These are phyloP conservation scores for Fusarium austroafricanum DNA, from an alignment of 2,329 filamentous ascomycete species.

Conservation along the genomic window DNA sequence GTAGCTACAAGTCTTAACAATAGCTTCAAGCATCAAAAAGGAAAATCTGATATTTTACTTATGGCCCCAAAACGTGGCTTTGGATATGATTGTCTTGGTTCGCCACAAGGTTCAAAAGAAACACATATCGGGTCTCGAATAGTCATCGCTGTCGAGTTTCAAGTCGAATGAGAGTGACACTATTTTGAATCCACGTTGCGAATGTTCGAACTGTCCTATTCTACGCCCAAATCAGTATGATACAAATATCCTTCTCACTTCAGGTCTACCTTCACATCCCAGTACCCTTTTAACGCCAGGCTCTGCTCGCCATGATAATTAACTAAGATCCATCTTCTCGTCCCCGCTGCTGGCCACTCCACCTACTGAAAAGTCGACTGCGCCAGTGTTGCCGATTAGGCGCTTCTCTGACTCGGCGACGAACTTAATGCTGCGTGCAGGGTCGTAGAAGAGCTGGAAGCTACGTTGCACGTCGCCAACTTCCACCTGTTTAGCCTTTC, in stretches of 20 bases:
- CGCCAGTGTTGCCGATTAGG: slow-evolving; percentile 88
- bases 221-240: slow-evolving; percentile 47
- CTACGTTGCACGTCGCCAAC: slow-evolving; percentile 93
- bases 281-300: slow-evolving; percentile 48
- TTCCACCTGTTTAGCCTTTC: slow-evolving; percentile 83
- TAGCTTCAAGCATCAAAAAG: neutral
- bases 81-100: neutral
- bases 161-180: slow-evolving; percentile 16
- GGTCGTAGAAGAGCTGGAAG: slow-evolving; percentile 94
- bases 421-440: slow-evolving; percentile 87
- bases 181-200: slow-evolving; percentile 27
- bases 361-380: slow-evolving; percentile 73
- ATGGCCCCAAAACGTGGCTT: neutral
- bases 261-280: slow-evolving; percentile 24
- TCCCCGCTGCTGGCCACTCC: slow-evolving; percentile 51
- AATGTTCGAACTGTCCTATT: slow-evolving; percentile 37
- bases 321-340: slow-evolving; percentile 61
- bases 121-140: neutral
- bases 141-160: neutral
- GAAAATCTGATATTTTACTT: neutral
- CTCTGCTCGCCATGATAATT: slow-evolving; percentile 44
- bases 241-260: slow-evolving; percentile 45
- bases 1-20: neutral
- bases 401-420: slow-evolving; percentile 91
- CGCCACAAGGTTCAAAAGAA: neutral